phyloP scores from a whole-genome alignment of 805 yeast genomes.

The Sugiyamaella chiloensis region DNA sequence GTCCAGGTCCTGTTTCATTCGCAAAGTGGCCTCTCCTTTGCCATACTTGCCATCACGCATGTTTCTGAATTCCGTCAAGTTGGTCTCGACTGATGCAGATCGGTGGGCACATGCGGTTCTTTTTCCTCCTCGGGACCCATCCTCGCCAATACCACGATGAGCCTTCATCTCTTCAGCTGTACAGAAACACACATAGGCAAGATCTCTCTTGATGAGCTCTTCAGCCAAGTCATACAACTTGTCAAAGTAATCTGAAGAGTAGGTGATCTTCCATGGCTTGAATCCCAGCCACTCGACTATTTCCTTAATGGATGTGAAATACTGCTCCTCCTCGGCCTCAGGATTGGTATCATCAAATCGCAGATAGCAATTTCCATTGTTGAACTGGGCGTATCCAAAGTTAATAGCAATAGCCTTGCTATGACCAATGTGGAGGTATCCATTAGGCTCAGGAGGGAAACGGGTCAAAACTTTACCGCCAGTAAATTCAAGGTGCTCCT shows the following conservation, averaged over 20 bases:
- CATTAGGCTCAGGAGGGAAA: slow-evolving; percentile 99
- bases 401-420: slow-evolving; percentile 97
- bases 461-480: slow-evolving; percentile 85
- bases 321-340: slow-evolving; percentile 94
- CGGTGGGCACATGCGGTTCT: slow-evolving; percentile 82
- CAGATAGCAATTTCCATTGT: slow-evolving; percentile 84
- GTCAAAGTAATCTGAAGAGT: slow-evolving; percentile 94
- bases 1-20: slow-evolving; percentile 91
- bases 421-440: slow-evolving; percentile 95
- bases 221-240: slow-evolving; percentile 86
- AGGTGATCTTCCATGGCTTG: slow-evolving; percentile 88
- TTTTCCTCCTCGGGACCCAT: slow-evolving; percentile 92
- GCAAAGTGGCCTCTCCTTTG: slow-evolving; percentile 89
- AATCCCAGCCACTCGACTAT: slow-evolving; percentile 95
- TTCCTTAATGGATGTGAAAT: slow-evolving; percentile 75
- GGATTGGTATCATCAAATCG: slow-evolving; percentile 98
- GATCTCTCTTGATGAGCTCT: slow-evolving; percentile 61
- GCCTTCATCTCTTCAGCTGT: slow-evolving; percentile 86
- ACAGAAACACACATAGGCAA: slow-evolving; percentile 91
- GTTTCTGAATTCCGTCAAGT: slow-evolving; percentile 73
- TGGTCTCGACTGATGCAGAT: slow-evolving; percentile 64
- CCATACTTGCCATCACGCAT: slow-evolving; percentile 88
- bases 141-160: slow-evolving; percentile 86
- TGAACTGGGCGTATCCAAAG: slow-evolving; percentile 90
- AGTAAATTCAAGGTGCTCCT: slow-evolving; percentile 72